Conservation (phyloP, 1,139 yeast genomes). For the Magnusiomyces starmeri region DNA sequence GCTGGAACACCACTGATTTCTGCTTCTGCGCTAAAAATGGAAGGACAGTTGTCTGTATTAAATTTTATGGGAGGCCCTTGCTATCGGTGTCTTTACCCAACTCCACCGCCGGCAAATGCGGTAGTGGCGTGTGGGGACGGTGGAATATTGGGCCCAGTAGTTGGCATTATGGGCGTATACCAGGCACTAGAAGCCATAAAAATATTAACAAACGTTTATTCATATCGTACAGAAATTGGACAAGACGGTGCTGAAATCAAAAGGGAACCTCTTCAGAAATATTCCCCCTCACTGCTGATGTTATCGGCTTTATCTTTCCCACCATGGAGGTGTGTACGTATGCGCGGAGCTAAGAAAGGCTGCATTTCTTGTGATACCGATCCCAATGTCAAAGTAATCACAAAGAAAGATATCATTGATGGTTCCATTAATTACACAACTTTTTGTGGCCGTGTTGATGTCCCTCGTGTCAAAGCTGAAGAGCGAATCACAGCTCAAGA, state of each 20-base stretch:
- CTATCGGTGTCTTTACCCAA: conserved; percentile 87
- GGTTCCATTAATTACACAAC: conserved; percentile 53
- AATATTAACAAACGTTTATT: conserved; percentile 52
- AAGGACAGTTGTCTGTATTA: conserved; percentile 78
- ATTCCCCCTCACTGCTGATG: conserved; percentile 61
- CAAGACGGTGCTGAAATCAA: conserved; percentile 12
- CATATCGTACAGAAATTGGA: conserved; percentile 28
- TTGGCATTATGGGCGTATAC: conserved; percentile 80
- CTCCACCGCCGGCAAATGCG: conserved; percentile 78
- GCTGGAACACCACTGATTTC: conserved; percentile 69
- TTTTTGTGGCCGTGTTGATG: conserved; percentile 64
- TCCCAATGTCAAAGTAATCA: conserved; percentile 35
- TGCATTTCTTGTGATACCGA: conserved; percentile 63
- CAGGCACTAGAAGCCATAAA: conserved; percentile 88
- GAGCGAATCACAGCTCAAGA: conserved; percentile 49
- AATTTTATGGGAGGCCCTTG: conserved; percentile 80
- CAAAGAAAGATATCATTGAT: conserved; percentile 39
- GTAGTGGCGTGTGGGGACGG: conserved; percentile 89
- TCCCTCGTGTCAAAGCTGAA: conserved; percentile 23
- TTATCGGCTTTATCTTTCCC: conserved; percentile 74
- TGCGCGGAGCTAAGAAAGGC: conserved; percentile 57
- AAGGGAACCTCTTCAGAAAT: conserved; percentile 24
- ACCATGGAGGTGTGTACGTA: conserved; percentile 62
- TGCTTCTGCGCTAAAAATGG: conserved; percentile 86
- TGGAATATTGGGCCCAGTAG: conserved; percentile 93